Conservation (phyloP, 352 stramenopile genomes). For the Phytophthora fragariaefolia region DNA sequence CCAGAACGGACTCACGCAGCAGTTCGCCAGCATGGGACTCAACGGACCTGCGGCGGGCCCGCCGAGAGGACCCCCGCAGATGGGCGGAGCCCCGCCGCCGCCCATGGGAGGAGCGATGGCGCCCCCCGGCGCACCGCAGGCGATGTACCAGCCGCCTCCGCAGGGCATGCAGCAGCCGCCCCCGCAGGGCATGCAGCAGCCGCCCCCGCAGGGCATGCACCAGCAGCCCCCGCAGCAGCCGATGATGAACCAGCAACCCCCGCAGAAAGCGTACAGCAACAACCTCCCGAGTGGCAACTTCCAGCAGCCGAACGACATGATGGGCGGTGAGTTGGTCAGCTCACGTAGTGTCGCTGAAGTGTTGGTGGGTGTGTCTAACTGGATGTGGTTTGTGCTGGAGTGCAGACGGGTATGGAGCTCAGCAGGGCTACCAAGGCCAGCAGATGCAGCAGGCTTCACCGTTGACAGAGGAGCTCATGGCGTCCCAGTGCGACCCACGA, state of each 20-base stretch:
- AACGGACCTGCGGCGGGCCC: constrained; percentile 44
- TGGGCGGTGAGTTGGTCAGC: constrained; percentile 54
- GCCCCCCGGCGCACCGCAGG: constrained; percentile 17
- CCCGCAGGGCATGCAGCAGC: constrained; percentile 31
- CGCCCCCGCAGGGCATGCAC: constrained; percentile 22
- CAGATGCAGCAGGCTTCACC: constrained; percentile 57
- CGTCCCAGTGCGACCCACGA: constrained; percentile 74
- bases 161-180: constrained; percentile 13
- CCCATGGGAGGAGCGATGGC: constrained; percentile 47
- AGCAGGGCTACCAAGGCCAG: constrained; percentile 48
- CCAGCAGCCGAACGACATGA: constrained; percentile 80
- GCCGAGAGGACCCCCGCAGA: constrained; percentile 33
- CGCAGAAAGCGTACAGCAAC: constrained; percentile 34
- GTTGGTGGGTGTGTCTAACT: constrained; percentile 8
- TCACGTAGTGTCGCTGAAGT: neutral
- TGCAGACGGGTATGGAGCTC: constrained; percentile 64
- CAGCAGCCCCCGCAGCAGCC: constrained; percentile 34
- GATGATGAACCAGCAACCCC: constrained; percentile 35
- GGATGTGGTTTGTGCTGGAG: constrained; percentile 9
- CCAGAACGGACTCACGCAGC: constrained; percentile 50
- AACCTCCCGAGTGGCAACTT: constrained; percentile 80
- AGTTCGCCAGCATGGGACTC: constrained; percentile 79
- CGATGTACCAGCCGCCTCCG: constrained; percentile 14
- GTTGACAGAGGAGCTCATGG: constrained; percentile 75
- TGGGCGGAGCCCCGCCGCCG: constrained; percentile 39